Evolutionary conservation across 2,329 filamentous ascomycete genomes (phyloP), one percentile per base, ranked within the genome.

Genomic region (Pseudocercospora pini-densiflorae): DNA sequence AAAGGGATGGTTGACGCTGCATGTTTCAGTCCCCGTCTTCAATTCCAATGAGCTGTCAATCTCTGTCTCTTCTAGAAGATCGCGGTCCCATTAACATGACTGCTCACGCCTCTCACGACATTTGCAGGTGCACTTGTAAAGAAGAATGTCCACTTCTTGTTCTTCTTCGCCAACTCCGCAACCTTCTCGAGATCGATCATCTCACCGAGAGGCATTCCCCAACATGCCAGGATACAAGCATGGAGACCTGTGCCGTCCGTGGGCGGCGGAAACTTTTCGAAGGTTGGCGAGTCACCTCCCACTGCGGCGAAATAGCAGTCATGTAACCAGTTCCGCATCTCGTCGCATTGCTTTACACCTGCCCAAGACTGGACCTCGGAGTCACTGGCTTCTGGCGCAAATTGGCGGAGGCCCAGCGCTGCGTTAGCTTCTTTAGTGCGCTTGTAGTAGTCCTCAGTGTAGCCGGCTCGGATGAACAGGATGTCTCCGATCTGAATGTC

Each of bases 241-340:
- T 87, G 85, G 27, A 87, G 76, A 12, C 21, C 74, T 5, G 63
- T 57, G 19, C 40, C 63, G 40, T 62, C 51, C 3, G 27, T 21
- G 4, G 69, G 61, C 0, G 86, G 85, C 1, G 89, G 88, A 77
- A 87, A 86, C 0, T 85, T 83, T 79, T 92, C 90, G 68, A 92
- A 91, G 0, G 85, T 81, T 21, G 85, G 86, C 12, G 84, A 80
- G 74, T 92, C 90, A 0, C 88, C 87, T 0, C 85, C 88, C 1
- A 90, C 88, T 0, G 86, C 87, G 0, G 89, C 82, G 70, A 92
- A 92, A 61, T 89, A 88, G 70, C 84, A 86, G 73, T 92, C 88
- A 80, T 91, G 90, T 65, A 92, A 68, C 89, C 89, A 92, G 61
- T 86, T 84, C 7, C 87, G 79, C 3, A 89, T 84, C 53, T 84